phyloP scores from a whole-genome alignment of 2,329 filamentous ascomycete species.

The Colletotrichum paranaense region DNA sequence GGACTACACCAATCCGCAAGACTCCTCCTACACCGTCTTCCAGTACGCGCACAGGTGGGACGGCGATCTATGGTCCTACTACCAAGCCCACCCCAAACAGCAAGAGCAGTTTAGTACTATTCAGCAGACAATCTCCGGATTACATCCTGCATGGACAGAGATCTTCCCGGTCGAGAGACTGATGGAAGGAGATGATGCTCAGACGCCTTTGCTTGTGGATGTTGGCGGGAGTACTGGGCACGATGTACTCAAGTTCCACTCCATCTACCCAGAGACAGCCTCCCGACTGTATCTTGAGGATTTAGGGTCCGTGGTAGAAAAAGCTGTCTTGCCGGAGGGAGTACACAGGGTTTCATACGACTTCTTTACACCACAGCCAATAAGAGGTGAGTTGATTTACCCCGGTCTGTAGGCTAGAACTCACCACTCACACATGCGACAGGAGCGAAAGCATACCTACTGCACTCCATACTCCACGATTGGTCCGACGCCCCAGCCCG shows the following conservation, averaged over 20 bases:
- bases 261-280: neutral
- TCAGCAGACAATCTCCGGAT: slow-evolving; percentile 3
- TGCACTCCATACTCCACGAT: slow-evolving; percentile 67
- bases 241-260: neutral
- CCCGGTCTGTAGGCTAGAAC: neutral
- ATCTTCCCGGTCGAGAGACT: neutral
- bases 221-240: slow-evolving; percentile 6
- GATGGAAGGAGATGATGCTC: neutral
- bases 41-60: slow-evolving; percentile 11
- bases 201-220: neutral
- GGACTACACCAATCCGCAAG: neutral
- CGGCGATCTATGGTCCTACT: slow-evolving; percentile 8
- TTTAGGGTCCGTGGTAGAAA: neutral
- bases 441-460: slow-evolving; percentile 59
- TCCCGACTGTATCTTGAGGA: neutral
- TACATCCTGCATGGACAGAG: neutral
- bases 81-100: slow-evolving; percentile 3
- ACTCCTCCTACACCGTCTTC: neutral
- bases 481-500: slow-evolving; percentile 59
- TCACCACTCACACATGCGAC: neutral
- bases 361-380: slow-evolving; percentile 51
- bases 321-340: neutral
- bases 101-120: slow-evolving; percentile 13
- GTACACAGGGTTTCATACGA: slow-evolving; percentile 42
- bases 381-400: slow-evolving; percentile 27